phyloP scores from a whole-genome alignment of 345 rosid genomes.

The Angophora floribunda region DNA sequence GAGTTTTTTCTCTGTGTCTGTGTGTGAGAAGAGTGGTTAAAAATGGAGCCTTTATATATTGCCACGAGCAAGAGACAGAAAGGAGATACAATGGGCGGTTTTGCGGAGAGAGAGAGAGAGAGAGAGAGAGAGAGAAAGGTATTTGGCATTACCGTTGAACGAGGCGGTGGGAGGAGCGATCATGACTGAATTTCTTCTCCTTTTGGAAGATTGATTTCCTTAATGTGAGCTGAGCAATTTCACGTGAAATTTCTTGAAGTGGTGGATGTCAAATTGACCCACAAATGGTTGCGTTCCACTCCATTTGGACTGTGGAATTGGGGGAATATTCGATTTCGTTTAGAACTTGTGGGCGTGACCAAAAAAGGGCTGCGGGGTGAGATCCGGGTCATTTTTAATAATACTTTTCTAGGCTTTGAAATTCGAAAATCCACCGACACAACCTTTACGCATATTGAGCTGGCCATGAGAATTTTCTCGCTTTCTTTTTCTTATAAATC shows the following conservation, averaged over 20 bases:
- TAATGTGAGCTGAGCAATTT: neutral
- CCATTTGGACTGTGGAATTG: neutral
- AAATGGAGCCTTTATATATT: neutral
- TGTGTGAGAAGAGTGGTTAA: neutral
- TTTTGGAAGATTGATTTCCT: neutral
- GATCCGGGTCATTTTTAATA: neutral
- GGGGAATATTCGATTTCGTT: neutral
- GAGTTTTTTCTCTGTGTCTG: neutral
- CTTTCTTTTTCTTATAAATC: too few relatives aligned
- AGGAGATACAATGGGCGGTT: neutral
- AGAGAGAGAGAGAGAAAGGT: neutral
- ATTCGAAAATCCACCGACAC: too few relatives aligned
- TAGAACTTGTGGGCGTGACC: neutral
- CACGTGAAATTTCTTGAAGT: neutral
- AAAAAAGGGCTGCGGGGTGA: neutral
- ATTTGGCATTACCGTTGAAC: neutral
- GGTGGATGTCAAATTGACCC: neutral
- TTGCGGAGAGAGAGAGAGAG: neutral
- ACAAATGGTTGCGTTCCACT: neutral
- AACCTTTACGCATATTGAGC: neutral
- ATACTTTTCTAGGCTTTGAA: accelerated
- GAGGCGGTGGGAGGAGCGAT: neutral
- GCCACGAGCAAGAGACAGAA: neutral
- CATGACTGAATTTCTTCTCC: neutral
- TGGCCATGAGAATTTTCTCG: neutral